Evolutionary conservation across 495 filamentous ascomycete genomes (phyloP), one percentile per base, ranked within the genome.

Genomic region (Cercophora scortea): DNA sequence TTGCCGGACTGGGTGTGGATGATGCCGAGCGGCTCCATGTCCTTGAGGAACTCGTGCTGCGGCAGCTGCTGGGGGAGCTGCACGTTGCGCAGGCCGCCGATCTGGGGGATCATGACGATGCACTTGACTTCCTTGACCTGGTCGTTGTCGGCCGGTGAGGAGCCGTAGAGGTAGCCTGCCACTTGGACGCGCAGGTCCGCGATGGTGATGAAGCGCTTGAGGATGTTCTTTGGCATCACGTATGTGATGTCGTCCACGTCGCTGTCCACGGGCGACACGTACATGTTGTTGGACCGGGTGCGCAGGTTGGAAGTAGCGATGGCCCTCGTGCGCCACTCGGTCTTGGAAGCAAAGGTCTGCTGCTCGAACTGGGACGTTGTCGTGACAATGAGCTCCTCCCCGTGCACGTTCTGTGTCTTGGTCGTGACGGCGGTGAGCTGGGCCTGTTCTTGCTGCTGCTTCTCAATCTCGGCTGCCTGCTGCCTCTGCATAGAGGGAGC

Each of bases 191-290:
- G 90, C 34, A 99, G 82, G 77, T 99, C 94, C 44, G 94, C 87
- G 61, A 99, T 95, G 53, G 88, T 90, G 73, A 99, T 97, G 80
- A 99, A 99, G 49, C 89, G 86, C 79, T 95, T 96, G 62, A 99
- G 81, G 52, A 97, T 85, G 68, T 99, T 99, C 79, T 97, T 97
- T 0, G 94, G 94, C 90, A 99, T 95, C 61, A 99, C 84, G 61
- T 95, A 96, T 9, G 90, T 96, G 66, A 86, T 88, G 61, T 88
- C 85, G 19, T 87, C 83, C 44, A 80, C 67, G 49, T 88, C 87
- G 62, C 91, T 85, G 59, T 96, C 93, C 54, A 91, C 87, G 1
- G 90, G 94, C 1, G 91, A 95, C 55, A 99, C 93, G 68, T 96
- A 99, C 69, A 97, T 95, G 70, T 99, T 96, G 78, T 96, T 97